Base-by-base conservation (phyloP, 2,329 filamentous ascomycete genomes). In the Colletotrichum chlorophyti region DNA sequence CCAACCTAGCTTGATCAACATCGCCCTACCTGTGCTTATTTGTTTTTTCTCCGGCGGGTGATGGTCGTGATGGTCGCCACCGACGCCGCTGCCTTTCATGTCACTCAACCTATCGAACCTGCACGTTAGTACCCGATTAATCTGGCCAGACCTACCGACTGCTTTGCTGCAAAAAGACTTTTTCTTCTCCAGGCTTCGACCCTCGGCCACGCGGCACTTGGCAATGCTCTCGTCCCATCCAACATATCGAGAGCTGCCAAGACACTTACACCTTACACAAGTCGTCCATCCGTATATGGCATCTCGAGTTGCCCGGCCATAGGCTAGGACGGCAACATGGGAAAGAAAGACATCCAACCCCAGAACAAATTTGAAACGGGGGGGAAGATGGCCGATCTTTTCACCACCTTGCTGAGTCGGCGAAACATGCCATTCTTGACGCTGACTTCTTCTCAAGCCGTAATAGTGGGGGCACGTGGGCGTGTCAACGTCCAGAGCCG, bases 381-480 rank as follows among this genome's bases (percentile, higher is more conserved):
- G 57, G 51, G 52, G 40, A 40, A 55, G 27, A n/a, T 23, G 51
- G 55, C 57, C 40, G 57, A 60, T 60, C 51, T 57, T n/a, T n/a
- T 46, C 38, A 35, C 50, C 51, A 51, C 51, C 57, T 55, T 27
- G 57, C 51, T 49, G 57, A 55, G 57, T 50, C 57, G 57, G 50
- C 51, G 57, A 60, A 60, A 60, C 57, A 60, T 55, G 57, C 34
- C 57, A 60, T 41, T 32, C 53, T 60, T 45, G 55, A 59, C 55
- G 45, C 50, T 37, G 51, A 55, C 57, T 40, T 53, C 11, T 43
- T 43, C 51, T 49, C 32, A 24, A 54, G 34, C 35, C 42, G 35
- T 53, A 11, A 29, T 49, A 27, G 43, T 42, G 53, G 53, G n/a
- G n/a, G 46, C 53, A 43, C 29, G 40, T 26, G 35, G 29, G 14